Conservation (phyloP, 352 stramenopile species). For the Globisporangium paddicum region DNA sequence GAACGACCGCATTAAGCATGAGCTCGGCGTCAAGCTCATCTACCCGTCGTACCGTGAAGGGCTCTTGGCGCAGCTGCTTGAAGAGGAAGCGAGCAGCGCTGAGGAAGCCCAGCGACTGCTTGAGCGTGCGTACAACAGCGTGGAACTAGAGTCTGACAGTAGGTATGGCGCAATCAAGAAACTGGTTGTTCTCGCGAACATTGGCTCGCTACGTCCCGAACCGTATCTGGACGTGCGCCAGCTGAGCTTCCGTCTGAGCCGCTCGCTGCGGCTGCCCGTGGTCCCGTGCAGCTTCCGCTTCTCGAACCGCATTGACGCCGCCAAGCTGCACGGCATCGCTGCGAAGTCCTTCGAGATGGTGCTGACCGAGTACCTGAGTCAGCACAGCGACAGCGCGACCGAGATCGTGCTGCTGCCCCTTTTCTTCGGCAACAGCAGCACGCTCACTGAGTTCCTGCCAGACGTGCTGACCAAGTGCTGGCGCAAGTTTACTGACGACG, state of each 20-base stretch:
- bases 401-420: slow-evolving; percentile 66
- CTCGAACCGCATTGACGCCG: slow-evolving; percentile 58
- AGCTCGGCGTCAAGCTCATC: slow-evolving; percentile 61
- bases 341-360: slow-evolving; percentile 69
- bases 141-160: not conserved
- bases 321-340: slow-evolving; percentile 52
- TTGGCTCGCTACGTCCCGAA: slow-evolving; percentile 64
- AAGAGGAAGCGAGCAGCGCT: slow-evolving; percentile 43
- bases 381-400: slow-evolving; percentile 6
- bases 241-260: slow-evolving; percentile 62
- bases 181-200: slow-evolving; percentile 65
- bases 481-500: slow-evolving; percentile 1
- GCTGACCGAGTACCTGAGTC: slow-evolving; percentile 36
- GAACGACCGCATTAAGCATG: slow-evolving; percentile 69
- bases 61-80: slow-evolving; percentile 66
- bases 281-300: slow-evolving; percentile 77
- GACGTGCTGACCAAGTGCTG: slow-evolving; percentile 48
- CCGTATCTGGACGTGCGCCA: slow-evolving; percentile 72
- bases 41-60: slow-evolving; percentile 85
- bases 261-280: slow-evolving; percentile 41
- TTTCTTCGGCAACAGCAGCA: slow-evolving; percentile 76
- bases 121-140: slow-evolving; percentile 1
- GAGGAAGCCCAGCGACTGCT: not conserved
- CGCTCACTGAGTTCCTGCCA: slow-evolving; percentile 73
- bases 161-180: not conserved